Conservation (phyloP, 208 protist genomes). For the Leishmania mexicana region DNA sequence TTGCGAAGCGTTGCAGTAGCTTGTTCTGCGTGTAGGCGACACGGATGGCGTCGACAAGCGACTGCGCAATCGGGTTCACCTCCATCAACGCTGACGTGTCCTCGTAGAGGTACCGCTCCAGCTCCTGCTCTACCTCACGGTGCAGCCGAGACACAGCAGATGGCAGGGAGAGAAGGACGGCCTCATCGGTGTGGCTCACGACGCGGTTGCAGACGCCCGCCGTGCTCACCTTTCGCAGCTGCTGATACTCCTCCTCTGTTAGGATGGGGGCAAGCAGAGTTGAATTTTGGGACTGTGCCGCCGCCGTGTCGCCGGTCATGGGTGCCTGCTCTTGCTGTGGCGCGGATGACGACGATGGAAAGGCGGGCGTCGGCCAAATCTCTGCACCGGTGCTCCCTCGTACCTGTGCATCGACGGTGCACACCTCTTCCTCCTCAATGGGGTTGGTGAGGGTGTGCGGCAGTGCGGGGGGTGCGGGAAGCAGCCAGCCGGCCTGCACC, state of each 20-base stretch:
- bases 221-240: slow-evolving; percentile 25
- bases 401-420: background rate
- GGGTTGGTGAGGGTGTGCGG: slow-evolving; percentile 19
- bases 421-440: slow-evolving; percentile 16
- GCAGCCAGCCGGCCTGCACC: slow-evolving; percentile 60
- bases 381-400: background rate
- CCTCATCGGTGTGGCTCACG: slow-evolving; percentile 57
- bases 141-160: slow-evolving; percentile 42
- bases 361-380: background rate
- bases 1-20: slow-evolving; percentile 46
- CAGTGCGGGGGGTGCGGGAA: slow-evolving; percentile 39
- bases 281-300: background rate
- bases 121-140: slow-evolving; percentile 68
- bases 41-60: slow-evolving; percentile 41
- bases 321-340: background rate
- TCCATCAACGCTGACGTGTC: slow-evolving; percentile 65
- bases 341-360: background rate
- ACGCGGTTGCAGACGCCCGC: slow-evolving; percentile 50
- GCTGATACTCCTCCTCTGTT: slow-evolving; percentile 23
- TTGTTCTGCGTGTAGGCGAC: slow-evolving; percentile 70
- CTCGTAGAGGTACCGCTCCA: slow-evolving; percentile 77
- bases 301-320: background rate
- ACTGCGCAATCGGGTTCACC: slow-evolving; percentile 41
- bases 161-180: slow-evolving; percentile 57
- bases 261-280: slow-evolving; percentile 12